phyloP scores from a whole-genome alignment of 2,329 filamentous ascomycete genomes.

The Hymenoscyphus infarciens region DNA sequence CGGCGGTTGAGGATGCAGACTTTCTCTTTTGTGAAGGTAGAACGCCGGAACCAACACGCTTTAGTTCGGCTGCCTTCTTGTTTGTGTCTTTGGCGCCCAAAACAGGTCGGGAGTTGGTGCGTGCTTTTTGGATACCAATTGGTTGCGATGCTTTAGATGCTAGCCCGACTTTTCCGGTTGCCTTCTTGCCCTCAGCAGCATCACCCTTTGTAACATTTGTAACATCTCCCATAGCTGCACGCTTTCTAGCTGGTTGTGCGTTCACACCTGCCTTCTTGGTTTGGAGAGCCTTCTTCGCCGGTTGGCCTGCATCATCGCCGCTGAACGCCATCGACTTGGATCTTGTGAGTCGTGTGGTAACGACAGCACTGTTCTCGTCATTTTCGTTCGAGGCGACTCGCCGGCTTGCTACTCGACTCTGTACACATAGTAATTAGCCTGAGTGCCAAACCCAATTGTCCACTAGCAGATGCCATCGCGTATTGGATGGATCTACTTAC shows the following conservation, averaged over 20 bases:
- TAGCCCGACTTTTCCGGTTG: slow-evolving; percentile 62
- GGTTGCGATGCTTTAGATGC: slow-evolving; percentile 79
- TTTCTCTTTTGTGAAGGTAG: slow-evolving; percentile 66
- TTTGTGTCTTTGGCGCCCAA: slow-evolving; percentile 60
- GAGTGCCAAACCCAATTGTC: slow-evolving; percentile 6
- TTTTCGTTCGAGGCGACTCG: slow-evolving; percentile 86
- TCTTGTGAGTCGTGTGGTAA: slow-evolving; percentile 81
- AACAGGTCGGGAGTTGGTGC: slow-evolving; percentile 56
- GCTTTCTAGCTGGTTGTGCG: slow-evolving; percentile 61
- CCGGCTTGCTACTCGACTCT: slow-evolving; percentile 66
- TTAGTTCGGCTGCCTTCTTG: slow-evolving; percentile 65
- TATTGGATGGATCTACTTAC: slow-evolving; percentile 42
- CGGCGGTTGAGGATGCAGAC: slow-evolving; percentile 46
- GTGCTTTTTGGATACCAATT: slow-evolving; percentile 75
- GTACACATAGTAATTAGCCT: slow-evolving; percentile 39
- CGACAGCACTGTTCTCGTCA: slow-evolving; percentile 71
- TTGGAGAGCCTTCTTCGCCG: slow-evolving; percentile 62
- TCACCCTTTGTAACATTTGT: slow-evolving; percentile 90
- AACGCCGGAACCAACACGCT: slow-evolving; percentile 71
- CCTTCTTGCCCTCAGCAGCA: slow-evolving; percentile 71
- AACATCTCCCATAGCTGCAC: slow-evolving; percentile 85
- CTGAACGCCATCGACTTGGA: slow-evolving; percentile 78
- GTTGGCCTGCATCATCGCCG: slow-evolving; percentile 52
- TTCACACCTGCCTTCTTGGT: slow-evolving; percentile 62
- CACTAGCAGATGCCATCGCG: neutral